Evolutionary conservation across 164 flowering plant genomes (phyloP), one percentile per base, ranked within the genome.

Genomic region (Aristolochia fimbriata): DNA sequence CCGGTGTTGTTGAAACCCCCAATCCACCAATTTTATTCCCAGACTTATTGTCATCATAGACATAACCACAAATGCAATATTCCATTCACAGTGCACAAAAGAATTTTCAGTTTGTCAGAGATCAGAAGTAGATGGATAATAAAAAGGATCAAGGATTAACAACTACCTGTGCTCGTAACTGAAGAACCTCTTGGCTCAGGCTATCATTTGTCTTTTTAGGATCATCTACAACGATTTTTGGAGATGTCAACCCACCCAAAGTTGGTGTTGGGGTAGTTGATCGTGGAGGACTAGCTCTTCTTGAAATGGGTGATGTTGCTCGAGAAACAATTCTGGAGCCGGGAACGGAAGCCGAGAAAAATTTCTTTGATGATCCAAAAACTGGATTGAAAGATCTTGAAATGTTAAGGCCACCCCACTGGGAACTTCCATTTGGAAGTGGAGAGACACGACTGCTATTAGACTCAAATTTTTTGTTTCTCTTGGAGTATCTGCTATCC

Each of bases 181-280:
- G 86, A 53, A 80, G 68, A 66, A 91, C 81, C 72, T 89, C 98
- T 77, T 87, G 84, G 71, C 83, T 78, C 30, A 87, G 82, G 73
- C 74, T 70, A 66, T 86, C 91, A 65, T 85, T 86, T 63, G 88
- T 75, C 69, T 66, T 78, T 70, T 86, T 90, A 46, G 83, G 73
- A 70, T 86, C 92, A 74, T 83, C 86, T 27, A 86, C 72, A 55
- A 77, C 77, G 43, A 87, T 64, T 71, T 78, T 90, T 55, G 99
- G 96, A 43, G 95, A 77, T 33, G 88, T 71, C 30, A 93, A 86
- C 60, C 99, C 97, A 47, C 73, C 85, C 57, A 93, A 73, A 57
- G 94, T 90, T 64, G 97, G 99, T 24, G 95, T 90, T 50, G 99
- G 99, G 45, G 99, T 93, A 25, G 97, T 86, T 27, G 99, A 84